Evolutionary conservation across 345 rosid genomes (phyloP), one percentile per base, ranked within the genome.

Genomic region (Populus davidiana): DNA sequence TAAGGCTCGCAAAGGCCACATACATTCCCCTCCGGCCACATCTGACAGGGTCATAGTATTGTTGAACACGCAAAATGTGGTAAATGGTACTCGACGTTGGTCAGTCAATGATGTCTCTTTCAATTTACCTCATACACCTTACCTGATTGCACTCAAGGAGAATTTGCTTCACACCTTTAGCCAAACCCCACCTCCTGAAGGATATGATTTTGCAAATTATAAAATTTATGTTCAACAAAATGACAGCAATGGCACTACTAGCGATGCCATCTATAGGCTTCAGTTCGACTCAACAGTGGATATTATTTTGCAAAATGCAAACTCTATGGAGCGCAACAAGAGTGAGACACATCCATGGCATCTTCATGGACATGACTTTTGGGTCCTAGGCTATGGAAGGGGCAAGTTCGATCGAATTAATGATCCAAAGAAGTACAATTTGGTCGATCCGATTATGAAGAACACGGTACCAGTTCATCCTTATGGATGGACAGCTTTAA

Each of bases 301-400:
- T 72, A 74, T 94, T 14, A 65, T 94, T 56, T 70, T 92, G 36
- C 97, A 90, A 67, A 94, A 94, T 78, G 93, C 97, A 0, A 89
- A 88, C 77, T 78, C 90, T 0, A 70, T 87, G 92, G 62, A 0
- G 0, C 0, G 0, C 2, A 75, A 72, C 21, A 83, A 74, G 25
- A 91, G 96, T 38, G 97, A 88, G 85, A 94, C 97, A 2, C 98
- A 94, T 72, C 89, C 96, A 0, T 85, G 96, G 98, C 98, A 91
- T 85, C 83, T 92, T 2, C 97, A 92, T 35, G 97, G 97, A 38
- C 97, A 92, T 75, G 97, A 92, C 82, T 93, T 92, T 70, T 93
- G 95, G 98, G 95, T 91, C 7, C 65, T 94, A 0, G 91, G 95
- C 0, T 87, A 91, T 4, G 97, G 97, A 6, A 73, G 67, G 16